Base-by-base conservation (phyloP, 2,329 filamentous ascomycete genomes). In the Pestalotiopsis sp. region DNA sequence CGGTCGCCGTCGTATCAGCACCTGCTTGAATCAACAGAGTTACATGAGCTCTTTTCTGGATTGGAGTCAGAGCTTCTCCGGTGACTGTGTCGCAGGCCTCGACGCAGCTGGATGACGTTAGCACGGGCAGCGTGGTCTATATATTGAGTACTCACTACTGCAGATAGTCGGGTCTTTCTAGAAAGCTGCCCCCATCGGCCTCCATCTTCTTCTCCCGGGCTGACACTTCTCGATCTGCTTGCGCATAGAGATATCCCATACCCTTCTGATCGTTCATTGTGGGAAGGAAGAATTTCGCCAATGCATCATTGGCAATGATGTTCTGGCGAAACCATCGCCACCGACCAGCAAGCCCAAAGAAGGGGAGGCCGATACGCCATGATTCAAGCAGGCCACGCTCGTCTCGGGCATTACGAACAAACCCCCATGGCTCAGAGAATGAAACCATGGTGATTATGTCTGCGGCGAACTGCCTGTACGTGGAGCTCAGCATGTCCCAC, bases 401-500 rank as follows among this genome's bases (percentile, higher is more conserved):
- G 72, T 83, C 81, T 41, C 78, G 75, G 67, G 78, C 75, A 62
- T 81, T 79, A 67, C 74, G 66, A 13, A 83, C 78, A 60, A 80
- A 80, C 1, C 81, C 80, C 74, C 80, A 82, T 2, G 80, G 75
- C 6, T 77, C 52, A 4, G 72, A 74, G 68, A 83, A 83, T 2
- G 75, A 76, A 11, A 83, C 74, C 74, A 81, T 78, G 17, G 78
- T 79, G 77, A 83, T 80, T 59, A 82, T 78, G 63, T 83, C 81
- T 7, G 80, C 79, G 4, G 80, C 79, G 70, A 82, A 82, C 68
- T 82, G 76, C 25, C 73, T 74, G 20, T 49, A 4, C 4, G 58
- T 23, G 41, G 9, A 52, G 4, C 9, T 58, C 3, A 36, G 36
- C 6, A 41, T 5, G 23, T 41, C n/a, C 31, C 5, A 62, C 2